Percentiles rank a stretch among this genome's conserved stretches.
Evolutionary conservation across 768 basidiomycete genomes (phyloP).

Genomic region (Tylopilus subfusipes): DNA sequence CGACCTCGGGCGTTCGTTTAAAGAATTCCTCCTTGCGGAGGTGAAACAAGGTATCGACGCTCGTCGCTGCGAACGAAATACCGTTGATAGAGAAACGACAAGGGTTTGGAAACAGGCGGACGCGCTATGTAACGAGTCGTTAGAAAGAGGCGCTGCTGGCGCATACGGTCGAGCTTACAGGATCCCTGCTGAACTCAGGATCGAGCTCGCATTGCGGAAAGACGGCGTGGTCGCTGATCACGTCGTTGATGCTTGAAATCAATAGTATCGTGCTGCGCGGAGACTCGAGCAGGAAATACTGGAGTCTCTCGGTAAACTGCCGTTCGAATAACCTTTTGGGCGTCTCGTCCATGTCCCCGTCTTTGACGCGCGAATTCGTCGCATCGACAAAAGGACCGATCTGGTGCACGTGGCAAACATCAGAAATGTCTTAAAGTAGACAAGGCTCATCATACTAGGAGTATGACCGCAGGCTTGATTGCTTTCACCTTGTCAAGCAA

Average conservation of each 20-base stretch:
- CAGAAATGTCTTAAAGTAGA: background rate
- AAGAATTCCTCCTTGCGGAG: constrained; percentile 80
- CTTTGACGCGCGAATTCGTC: constrained; percentile 66
- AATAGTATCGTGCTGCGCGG: constrained; percentile 73
- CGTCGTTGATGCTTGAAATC: constrained; percentile 79
- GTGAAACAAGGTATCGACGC: constrained; percentile 87
- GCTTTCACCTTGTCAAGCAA: constrained; percentile 60
- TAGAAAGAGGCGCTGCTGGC: background rate
- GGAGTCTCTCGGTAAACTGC: constrained; percentile 57
- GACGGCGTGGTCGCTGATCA: constrained; percentile 73
- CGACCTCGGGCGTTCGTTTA: constrained; percentile 61
- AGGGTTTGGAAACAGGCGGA: constrained; percentile 84
- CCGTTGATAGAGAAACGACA: constrained; percentile 82
- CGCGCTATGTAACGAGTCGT: constrained; percentile 47
- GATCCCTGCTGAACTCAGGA: constrained; percentile 42
- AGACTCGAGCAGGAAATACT: constrained; percentile 52
- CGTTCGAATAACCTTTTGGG: constrained; percentile 66
- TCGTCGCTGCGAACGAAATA: constrained; percentile 73
- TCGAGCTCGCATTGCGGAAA: constrained; percentile 77
- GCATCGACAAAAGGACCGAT: constrained; percentile 90
- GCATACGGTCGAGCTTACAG: constrained; percentile 39
- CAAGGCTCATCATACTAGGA: constrained; percentile 54
- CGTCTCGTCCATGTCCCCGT: constrained; percentile 66
- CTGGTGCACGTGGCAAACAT: constrained; percentile 38
- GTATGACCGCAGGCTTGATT: constrained; percentile 68